These are phyloP conservation scores for Mycena citricolor DNA, from an alignment of 1,284 basidiomycete species.

Conservation along the genomic window DNA sequence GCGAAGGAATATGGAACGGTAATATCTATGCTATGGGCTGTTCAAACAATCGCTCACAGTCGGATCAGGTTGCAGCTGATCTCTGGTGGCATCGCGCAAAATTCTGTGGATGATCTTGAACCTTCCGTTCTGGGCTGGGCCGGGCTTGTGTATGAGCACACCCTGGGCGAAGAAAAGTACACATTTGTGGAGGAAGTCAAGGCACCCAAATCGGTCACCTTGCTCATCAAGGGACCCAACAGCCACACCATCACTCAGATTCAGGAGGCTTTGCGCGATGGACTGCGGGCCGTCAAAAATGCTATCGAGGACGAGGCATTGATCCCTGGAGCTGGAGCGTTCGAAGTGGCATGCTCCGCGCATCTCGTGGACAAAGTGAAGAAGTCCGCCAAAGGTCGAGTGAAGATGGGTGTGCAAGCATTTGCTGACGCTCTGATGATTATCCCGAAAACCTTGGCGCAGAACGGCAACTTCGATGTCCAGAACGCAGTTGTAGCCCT, in stretches of 20 bases:
- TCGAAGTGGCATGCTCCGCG: constrained; percentile 91
- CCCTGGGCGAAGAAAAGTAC: constrained; percentile 98
- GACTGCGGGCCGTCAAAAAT: constrained; percentile 95
- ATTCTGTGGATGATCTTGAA: constrained; percentile 95
- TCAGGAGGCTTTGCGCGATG: constrained; percentile 95
- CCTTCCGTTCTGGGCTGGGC: constrained; percentile 95
- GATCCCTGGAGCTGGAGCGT: constrained; percentile 95
- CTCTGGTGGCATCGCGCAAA: constrained; percentile 94
- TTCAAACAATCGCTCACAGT: constrained; percentile 8
- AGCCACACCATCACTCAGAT: constrained; percentile 96
- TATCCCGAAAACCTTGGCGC: constrained; percentile 95
- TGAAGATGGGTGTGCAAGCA: constrained; percentile 96
- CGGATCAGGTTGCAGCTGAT: constrained; percentile 87
- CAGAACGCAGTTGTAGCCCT: constrained; percentile 92
- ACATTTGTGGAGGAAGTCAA: constrained; percentile 98
- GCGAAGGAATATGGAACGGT: constrained; percentile 97
- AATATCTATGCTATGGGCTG: constrained; percentile 30
- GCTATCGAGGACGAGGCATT: constrained; percentile 89
- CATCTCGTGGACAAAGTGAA: constrained; percentile 83
- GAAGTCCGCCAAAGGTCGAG: constrained; percentile 89
- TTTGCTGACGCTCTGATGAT: constrained; percentile 94
- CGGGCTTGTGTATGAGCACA: constrained; percentile 98
- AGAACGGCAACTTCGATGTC: constrained; percentile 97
- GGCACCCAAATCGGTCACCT: constrained; percentile 94
- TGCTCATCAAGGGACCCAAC: constrained; percentile 99